phyloP scores from a whole-genome alignment of 2,329 filamentous ascomycete species.

The Aaosphaeria arxii region DNA sequence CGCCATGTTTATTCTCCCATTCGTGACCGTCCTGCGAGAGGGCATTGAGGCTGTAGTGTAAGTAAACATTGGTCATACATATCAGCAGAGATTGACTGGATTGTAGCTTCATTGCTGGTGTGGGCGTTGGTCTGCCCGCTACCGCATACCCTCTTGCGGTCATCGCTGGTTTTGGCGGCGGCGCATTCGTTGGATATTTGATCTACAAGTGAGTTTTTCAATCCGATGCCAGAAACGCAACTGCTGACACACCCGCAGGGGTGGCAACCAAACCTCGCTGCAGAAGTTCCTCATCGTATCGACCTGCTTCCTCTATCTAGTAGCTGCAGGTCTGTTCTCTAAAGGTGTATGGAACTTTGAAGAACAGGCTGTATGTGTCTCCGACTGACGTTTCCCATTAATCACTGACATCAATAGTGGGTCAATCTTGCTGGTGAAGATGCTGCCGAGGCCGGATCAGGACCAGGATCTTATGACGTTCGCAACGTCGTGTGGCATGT shows the following conservation, averaged over 20 bases:
- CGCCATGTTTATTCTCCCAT: constrained; percentile 81
- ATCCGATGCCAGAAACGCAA: background rate
- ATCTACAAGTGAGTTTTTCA: constrained; percentile 68
- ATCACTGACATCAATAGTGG: constrained; percentile 50
- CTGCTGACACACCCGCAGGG: constrained; percentile 33
- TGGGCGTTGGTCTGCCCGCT: constrained; percentile 73
- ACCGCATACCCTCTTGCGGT: constrained; percentile 75
- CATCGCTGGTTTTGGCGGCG: constrained; percentile 67
- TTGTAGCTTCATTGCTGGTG: constrained; percentile 69
- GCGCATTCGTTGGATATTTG: constrained; percentile 64
- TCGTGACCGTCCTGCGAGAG: constrained; percentile 83
- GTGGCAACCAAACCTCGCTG: constrained; percentile 62
- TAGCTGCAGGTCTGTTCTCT: constrained; percentile 79
- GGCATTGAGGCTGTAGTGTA: constrained; percentile 77
- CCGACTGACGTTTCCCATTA: background rate
- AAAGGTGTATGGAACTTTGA: constrained; percentile 74
- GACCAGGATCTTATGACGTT: constrained; percentile 78
- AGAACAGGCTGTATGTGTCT: constrained; percentile 47
- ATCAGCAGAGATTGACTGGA: background rate
- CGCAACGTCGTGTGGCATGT: constrained; percentile 77
- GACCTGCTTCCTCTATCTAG: constrained; percentile 80
- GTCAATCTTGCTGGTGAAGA: constrained; percentile 62
- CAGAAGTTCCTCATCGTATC: constrained; percentile 80
- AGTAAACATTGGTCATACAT: constrained; percentile 6
- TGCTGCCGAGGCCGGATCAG: constrained; percentile 60